Evolutionary conservation across 768 basidiomycete species (phyloP).

Genomic region (Pulveroboletus sp.): DNA sequence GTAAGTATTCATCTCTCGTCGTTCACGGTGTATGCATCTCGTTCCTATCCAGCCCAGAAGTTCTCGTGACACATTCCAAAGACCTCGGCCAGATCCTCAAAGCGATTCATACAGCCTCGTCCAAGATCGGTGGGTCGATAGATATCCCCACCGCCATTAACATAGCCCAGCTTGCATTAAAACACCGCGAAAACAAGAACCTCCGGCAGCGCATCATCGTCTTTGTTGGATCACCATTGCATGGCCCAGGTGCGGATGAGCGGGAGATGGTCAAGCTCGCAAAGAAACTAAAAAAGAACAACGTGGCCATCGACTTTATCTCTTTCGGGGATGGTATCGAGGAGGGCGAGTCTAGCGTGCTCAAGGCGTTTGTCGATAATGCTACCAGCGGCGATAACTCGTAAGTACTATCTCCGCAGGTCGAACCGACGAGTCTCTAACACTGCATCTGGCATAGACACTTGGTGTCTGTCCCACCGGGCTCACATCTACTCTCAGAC

Average conservation of each 20-base stretch:
- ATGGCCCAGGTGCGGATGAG: constrained; percentile 64
- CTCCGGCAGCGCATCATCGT: constrained; percentile 93
- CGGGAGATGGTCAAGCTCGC: constrained; percentile 82
- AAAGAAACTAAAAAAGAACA: constrained; percentile 99
- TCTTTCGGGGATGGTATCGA: constrained; percentile 88
- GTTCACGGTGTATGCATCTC: not conserved
- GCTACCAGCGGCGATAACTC: constrained; percentile 81
- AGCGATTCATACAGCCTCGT: constrained; percentile 66
- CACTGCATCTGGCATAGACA: constrained; percentile 48
- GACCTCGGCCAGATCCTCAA: constrained; percentile 89
- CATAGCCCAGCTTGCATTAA: constrained; percentile 92
- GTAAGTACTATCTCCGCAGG: constrained; percentile 40
- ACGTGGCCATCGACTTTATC: constrained; percentile 90
- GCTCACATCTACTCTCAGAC: constrained; percentile 79
- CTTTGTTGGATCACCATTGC: constrained; percentile 88
- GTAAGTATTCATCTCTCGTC: constrained; percentile 19
- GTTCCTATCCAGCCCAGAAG: constrained; percentile 65
- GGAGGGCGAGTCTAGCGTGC: constrained; percentile 58
- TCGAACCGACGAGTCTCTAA: not conserved
- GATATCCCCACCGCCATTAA: constrained; percentile 90
- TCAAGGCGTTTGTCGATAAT: constrained; percentile 80
- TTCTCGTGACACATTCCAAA: constrained; percentile 93
- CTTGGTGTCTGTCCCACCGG: constrained; percentile 72
- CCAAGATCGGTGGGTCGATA: constrained; percentile 72
- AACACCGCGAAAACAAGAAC: constrained; percentile 98